Conservation (phyloP, 805 yeast species). For the Lipomyces chichibuensis region DNA sequence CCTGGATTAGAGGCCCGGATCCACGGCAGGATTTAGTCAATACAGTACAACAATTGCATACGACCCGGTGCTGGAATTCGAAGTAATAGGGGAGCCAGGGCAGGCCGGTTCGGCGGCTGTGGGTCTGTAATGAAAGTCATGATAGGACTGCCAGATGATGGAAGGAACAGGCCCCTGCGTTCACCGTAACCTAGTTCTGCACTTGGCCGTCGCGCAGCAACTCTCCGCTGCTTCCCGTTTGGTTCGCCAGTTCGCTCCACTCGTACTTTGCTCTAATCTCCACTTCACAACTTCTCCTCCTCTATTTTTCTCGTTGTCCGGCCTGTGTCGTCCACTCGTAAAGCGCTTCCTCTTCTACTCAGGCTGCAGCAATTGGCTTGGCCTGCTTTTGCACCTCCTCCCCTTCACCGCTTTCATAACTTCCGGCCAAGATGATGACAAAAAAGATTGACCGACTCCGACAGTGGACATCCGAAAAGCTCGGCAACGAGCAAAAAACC, state of each 20-base stretch:
- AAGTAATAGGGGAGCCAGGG: not conserved
- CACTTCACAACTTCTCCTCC: not conserved
- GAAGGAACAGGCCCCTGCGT: constrained; percentile 1
- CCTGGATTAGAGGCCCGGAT: no score
- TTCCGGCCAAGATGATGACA: constrained; percentile 24
- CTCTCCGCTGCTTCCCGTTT: constrained; percentile 13
- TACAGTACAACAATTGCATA: no score
- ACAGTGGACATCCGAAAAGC: constrained; percentile 37
- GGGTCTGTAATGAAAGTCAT: not conserved
- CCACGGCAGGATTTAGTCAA: no score
- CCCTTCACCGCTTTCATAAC: not conserved
- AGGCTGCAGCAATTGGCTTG: not conserved
- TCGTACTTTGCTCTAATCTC: not conserved
- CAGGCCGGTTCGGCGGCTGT: not conserved
- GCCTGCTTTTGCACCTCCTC: not conserved
- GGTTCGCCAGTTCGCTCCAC: not conserved
- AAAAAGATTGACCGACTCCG: constrained; percentile 35
- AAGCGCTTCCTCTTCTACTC: not conserved
- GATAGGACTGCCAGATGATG: not conserved
- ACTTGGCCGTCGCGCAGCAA: constrained; percentile 5
- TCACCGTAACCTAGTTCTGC: not conserved
- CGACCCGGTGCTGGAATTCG: no score
- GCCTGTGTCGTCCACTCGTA: not conserved
- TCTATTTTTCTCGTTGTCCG: not conserved
- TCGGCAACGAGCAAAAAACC: constrained; percentile 38